Evolutionary conservation across 768 basidiomycete species (phyloP), one percentile per base, ranked within the genome.

Genomic region (Suillus lakei): DNA sequence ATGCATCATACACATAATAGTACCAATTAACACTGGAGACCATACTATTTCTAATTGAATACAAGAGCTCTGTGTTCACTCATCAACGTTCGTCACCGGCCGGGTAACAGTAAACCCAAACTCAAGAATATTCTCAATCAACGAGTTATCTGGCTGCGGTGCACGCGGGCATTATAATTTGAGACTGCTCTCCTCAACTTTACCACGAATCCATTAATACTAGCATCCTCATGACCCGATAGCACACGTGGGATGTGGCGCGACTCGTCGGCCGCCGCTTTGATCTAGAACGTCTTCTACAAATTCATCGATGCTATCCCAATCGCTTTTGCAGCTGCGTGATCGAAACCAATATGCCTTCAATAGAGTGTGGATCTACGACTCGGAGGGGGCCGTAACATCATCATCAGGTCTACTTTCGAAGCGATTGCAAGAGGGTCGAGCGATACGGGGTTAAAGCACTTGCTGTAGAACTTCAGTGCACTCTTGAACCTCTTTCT

Each of bases 381-480:
- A n/a, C n/a, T n/a, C n/a, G n/a, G n/a, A 69, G 60, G 65, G 64
- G 67, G 65, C 60, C 61, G 71, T 63, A 36, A 68, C 30, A 63
- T 76, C 69, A 73, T 61, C 68, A 79, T 68, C 46, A 75, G 34
- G 58, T 68, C 68, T 59, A 69, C 67, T 71, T 13, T 56, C 70
- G 66, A 65, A 30, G 68, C 80, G 1, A 10, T 38, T 18, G 65
- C 64, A 15, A 62, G 68, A 30, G 70, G 63, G 30, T 88, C 88
- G 12, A 86, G 88, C 10, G 85, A 82, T 3, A 87, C 88, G 4
- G 91, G 90, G 63, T 83, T 84, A 80, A 91, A 92, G 13, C 91
- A 82, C 67, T 88, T 86, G 59, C 88, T 84, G 72, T 91, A 92
- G 73, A 93, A 93, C 73, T 92, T 89, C 28, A 93, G 82, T n/a